These are phyloP conservation scores for Vigna trinervia DNA, from an alignment of 306 rosid genomes.

Conservation along the genomic window DNA sequence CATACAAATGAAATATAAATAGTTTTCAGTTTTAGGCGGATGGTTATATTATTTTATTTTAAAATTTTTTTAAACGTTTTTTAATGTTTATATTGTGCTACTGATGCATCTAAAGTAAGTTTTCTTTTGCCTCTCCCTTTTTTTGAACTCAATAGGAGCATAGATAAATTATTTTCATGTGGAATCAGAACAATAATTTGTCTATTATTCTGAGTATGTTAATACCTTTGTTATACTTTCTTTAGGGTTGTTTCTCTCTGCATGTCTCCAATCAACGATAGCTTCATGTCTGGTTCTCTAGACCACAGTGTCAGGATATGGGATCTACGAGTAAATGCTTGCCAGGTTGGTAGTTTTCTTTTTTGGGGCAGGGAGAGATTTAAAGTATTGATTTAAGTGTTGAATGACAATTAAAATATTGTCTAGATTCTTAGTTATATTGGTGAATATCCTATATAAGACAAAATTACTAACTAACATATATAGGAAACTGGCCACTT, in stretches of 20 bases:
- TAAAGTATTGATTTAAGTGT: slow-evolving; percentile 6
- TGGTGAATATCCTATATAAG: background rate
- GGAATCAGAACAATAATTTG: slow-evolving; percentile 1
- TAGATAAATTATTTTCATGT: slow-evolving; percentile 28
- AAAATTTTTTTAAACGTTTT: background rate
- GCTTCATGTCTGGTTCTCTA: slow-evolving; percentile 98
- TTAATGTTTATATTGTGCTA: too few relatives aligned
- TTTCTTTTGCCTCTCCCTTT: too few relatives aligned
- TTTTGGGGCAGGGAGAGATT: slow-evolving; percentile 3
- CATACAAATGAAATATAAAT: slow-evolving; percentile 13
- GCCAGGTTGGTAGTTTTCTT: slow-evolving; percentile 71
- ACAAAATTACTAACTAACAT: slow-evolving; percentile 10
- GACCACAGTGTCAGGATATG: slow-evolving; percentile 96
- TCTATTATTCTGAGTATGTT: slow-evolving; percentile 11
- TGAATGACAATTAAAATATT: slow-evolving; percentile 13
- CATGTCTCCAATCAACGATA: slow-evolving; percentile 97
- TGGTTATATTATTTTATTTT: background rate
- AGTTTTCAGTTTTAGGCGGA: slow-evolving; percentile 18
- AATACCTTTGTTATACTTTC: slow-evolving; percentile 24
- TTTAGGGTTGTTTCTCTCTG: slow-evolving; percentile 92
- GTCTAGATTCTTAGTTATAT: slow-evolving; percentile 5
- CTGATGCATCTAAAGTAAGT: too few relatives aligned
- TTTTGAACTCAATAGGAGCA: background rate
- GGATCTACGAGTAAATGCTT: slow-evolving; percentile 98
- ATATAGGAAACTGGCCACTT: background rate